Percentiles rank a stretch among this genome's conserved stretches.
phyloP scores from a whole-genome alignment of 192 early-diverging fungal species.

The Podila verticillata region DNA sequence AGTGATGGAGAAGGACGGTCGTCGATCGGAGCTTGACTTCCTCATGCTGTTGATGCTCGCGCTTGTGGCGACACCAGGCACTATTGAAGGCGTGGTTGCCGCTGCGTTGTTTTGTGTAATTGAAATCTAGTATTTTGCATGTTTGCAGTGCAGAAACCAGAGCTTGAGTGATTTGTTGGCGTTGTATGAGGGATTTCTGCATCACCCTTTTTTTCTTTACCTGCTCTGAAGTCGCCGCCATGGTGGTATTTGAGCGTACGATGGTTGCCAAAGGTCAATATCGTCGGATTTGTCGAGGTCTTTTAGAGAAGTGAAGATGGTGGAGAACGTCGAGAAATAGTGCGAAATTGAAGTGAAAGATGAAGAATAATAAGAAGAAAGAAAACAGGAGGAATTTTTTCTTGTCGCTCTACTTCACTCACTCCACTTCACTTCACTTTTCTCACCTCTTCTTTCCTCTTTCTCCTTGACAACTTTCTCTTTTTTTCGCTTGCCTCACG shows the following conservation, averaged over 20 bases:
- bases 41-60: background rate
- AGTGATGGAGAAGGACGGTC: constrained; percentile 43
- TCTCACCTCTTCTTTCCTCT: background rate
- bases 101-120: constrained; percentile 2
- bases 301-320: background rate
- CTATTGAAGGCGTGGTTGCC: background rate
- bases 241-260: background rate
- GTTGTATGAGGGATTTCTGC: too few species aligned
- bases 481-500: background rate
- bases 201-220: constrained; percentile 2
- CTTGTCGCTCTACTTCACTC: too few species aligned
- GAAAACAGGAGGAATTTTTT: background rate
- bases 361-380: background rate
- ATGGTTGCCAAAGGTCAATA: too few species aligned
- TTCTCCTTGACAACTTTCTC: background rate
- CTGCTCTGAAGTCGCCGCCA: constrained; percentile 27
- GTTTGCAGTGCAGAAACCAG: too few species aligned
- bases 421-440: background rate
- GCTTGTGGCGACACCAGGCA: background rate
- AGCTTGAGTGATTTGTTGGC: too few species aligned
- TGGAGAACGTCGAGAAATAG: background rate
- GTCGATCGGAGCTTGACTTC: background rate
- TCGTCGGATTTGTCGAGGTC: too few species aligned
- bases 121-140: background rate
- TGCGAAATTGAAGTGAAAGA: background rate